phyloP scores from a whole-genome alignment of 2,329 filamentous ascomycete genomes.

The Ambrosiella xylebori region DNA sequence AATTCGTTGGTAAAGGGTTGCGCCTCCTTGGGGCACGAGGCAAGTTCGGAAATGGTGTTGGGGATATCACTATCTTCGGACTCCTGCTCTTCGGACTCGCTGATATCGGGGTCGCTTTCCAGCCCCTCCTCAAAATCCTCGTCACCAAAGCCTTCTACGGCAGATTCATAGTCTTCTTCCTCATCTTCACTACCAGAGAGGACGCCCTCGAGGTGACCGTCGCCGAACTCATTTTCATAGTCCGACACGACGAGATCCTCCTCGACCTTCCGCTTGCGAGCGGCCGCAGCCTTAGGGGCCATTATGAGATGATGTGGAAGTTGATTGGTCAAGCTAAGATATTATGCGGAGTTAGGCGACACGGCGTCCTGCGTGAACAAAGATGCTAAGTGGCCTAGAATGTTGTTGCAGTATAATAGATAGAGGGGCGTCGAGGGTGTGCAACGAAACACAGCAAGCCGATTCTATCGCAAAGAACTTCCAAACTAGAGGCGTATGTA shows the following conservation, averaged over 20 bases:
- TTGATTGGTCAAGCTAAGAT: not conserved
- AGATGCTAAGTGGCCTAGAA: no score
- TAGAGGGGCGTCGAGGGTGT: not conserved
- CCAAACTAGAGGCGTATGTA: no score
- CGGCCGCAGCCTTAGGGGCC: constrained; percentile 9
- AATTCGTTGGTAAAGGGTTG: constrained; percentile 18
- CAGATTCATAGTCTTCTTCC: constrained; percentile 31
- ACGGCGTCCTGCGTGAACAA: no score
- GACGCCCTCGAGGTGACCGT: constrained; percentile 37
- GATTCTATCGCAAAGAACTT: not conserved
- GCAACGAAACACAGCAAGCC: not conserved
- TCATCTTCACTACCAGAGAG: constrained; percentile 41
- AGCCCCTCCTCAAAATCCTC: constrained; percentile 22
- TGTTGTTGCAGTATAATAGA: not conserved
- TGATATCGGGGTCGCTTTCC: constrained; percentile 24
- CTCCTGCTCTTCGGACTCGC: constrained; percentile 18
- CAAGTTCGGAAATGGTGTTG: constrained; percentile 22
- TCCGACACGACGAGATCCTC: constrained; percentile 27
- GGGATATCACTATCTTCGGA: constrained; percentile 23
- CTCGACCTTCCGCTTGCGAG: constrained; percentile 48
- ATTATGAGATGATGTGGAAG: not conserved
- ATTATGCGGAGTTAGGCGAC: not conserved
- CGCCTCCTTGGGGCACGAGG: constrained; percentile 17
- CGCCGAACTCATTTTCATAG: constrained; percentile 44
- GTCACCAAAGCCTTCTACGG: constrained; percentile 23